These are phyloP conservation scores for Aspergillus cristatus DNA, from an alignment of 495 filamentous ascomycete species.

Conservation along the genomic window DNA sequence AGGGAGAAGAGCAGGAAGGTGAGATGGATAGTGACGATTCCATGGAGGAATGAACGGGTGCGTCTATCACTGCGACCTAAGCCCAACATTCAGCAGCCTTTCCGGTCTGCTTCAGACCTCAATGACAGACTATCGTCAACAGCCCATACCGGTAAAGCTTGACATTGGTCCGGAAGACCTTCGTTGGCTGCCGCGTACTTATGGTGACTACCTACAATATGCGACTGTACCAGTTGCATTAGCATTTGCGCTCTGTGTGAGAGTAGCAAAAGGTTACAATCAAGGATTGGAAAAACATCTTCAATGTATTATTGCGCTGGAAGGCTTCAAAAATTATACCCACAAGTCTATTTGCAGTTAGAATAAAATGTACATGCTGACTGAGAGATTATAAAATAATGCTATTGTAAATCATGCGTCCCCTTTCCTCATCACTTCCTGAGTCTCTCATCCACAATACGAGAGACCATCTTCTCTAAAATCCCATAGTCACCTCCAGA, in stretches of 20 bases:
- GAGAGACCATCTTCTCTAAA: conserved; percentile 75
- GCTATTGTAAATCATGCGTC: conserved; percentile 2
- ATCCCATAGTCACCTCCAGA: conserved; percentile 49
- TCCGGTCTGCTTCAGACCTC: no score
- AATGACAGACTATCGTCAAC: no score
- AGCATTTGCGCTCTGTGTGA: no score
- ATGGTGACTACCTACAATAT: no score
- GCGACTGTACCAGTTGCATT: no score
- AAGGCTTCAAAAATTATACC: conserved; percentile 12
- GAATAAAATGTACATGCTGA: conserved; percentile 14
- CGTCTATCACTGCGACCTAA: background rate
- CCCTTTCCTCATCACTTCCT: conserved; percentile 21
- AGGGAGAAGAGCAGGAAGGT: conserved; percentile 41
- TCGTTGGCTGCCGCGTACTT: no score
- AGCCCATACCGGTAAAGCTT: no score
- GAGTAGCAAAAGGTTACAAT: no score
- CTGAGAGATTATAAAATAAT: background rate
- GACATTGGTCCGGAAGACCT: no score
- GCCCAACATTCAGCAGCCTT: background rate
- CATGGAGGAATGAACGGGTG: conserved; percentile 28
- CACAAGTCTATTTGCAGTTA: conserved; percentile 5
- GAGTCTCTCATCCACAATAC: conserved; percentile 66
- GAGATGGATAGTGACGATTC: conserved; percentile 28
- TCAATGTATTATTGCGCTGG: background rate
- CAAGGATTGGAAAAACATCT: no score